phyloP scores from a whole-genome alignment of 2,329 filamentous ascomycete genomes.

The Monosporascus sp. region DNA sequence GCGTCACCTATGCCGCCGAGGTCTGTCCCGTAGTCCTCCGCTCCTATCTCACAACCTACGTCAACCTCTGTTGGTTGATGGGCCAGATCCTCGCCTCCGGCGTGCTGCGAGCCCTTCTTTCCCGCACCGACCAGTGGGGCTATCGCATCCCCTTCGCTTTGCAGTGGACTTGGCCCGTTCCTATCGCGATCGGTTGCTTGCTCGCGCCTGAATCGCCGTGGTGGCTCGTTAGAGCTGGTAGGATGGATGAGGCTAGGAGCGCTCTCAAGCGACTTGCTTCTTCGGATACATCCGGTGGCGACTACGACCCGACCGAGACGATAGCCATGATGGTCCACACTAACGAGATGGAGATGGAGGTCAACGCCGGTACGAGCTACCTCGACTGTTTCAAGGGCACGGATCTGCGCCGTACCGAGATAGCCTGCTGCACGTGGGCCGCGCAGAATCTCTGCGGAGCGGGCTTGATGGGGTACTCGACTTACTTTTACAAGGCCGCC shows the following conservation, averaged over 20 bases:
- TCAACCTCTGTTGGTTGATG: slow-evolving; percentile 38
- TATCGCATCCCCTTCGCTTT: slow-evolving; percentile 34
- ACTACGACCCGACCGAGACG: slow-evolving; percentile 25
- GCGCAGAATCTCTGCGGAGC: slow-evolving; percentile 15
- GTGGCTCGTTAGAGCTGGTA: slow-evolving; percentile 26
- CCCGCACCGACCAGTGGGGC: slow-evolving; percentile 27
- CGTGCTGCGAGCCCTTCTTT: slow-evolving; percentile 29
- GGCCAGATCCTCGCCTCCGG: slow-evolving; percentile 33
- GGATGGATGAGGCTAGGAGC: slow-evolving; percentile 24
- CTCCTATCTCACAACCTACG: slow-evolving; percentile 30
- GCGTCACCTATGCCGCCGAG: slow-evolving; percentile 34
- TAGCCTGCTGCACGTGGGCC: slow-evolving; percentile 21
- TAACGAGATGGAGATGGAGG: slow-evolving; percentile 28
- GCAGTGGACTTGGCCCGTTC: slow-evolving; percentile 35
- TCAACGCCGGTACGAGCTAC: slow-evolving; percentile 27
- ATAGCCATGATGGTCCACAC: slow-evolving; percentile 36
- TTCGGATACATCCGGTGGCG: slow-evolving; percentile 3
- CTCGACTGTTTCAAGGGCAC: slow-evolving; percentile 32
- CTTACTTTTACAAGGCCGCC: slow-evolving; percentile 26
- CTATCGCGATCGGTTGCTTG: slow-evolving; percentile 24
- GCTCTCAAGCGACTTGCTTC: slow-evolving; percentile 22
- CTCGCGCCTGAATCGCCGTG: slow-evolving; percentile 23
- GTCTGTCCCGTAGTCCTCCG: slow-evolving; percentile 31
- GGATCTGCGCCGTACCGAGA: slow-evolving; percentile 29
- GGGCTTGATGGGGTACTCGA: slow-evolving; percentile 22